These are phyloP conservation scores for Pythium rhizo-oryzae DNA, from an alignment of 352 stramenopile genomes.

Conservation along the genomic window DNA sequence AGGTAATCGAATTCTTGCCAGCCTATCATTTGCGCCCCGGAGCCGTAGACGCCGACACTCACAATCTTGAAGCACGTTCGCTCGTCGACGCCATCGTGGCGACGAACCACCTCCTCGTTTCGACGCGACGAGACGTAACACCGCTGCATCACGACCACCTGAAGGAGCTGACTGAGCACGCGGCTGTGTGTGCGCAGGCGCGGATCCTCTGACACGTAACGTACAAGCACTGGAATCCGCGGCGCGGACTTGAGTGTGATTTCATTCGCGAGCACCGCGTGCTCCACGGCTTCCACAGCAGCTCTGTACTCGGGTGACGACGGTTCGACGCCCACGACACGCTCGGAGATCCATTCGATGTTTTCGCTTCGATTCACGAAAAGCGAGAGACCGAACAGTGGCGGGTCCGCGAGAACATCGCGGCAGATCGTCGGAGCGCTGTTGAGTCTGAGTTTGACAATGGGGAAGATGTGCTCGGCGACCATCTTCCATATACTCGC, in stretches of 20 bases:
- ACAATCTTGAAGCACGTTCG: not conserved
- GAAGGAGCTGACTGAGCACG: not conserved
- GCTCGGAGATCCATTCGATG: not conserved
- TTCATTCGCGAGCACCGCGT: not conserved
- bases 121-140: not conserved
- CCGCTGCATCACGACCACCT: not conserved
- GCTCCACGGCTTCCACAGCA: not conserved
- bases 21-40: not conserved
- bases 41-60: not conserved
- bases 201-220: not conserved
- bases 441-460: not conserved
- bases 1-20: not conserved
- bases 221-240: not conserved
- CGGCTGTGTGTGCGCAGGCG: not conserved
- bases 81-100: not conserved
- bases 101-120: not conserved
- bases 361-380: not conserved
- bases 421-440: not conserved
- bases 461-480: not conserved
- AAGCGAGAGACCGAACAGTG: not conserved
- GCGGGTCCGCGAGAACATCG: not conserved
- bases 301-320: not conserved
- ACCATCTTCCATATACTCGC: not conserved
- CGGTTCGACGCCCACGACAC: not conserved
- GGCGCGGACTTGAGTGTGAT: not conserved